Percentiles rank a stretch among this genome's conserved stretches.
phyloP scores from a whole-genome alignment of 306 rosid species.

The Glycine tomentella region DNA sequence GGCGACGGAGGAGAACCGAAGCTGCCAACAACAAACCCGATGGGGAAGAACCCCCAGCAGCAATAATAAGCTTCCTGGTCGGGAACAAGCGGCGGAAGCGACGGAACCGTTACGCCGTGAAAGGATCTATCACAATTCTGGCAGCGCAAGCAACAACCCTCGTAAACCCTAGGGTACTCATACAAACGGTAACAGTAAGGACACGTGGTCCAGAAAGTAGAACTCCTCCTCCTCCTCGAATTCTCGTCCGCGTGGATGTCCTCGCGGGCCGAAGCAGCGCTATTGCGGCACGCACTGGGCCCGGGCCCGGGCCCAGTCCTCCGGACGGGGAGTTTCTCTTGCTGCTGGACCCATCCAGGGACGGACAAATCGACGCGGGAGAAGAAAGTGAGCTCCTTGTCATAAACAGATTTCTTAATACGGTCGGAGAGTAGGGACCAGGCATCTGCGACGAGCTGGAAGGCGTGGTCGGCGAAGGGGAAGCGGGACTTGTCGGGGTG shows the following conservation, averaged over 20 bases:
- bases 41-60: constrained; percentile 91
- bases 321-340: constrained; percentile 62
- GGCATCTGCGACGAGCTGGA: constrained; percentile 88
- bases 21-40: constrained; percentile 63
- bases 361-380: constrained; percentile 59
- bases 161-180: constrained; percentile 84
- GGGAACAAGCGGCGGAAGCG: constrained; percentile 73
- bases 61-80: constrained; percentile 93
- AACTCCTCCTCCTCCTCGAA: constrained; percentile 45
- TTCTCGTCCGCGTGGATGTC: constrained; percentile 42
- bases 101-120: constrained; percentile 64
- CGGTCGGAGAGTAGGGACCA: constrained; percentile 84
- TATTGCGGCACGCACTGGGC: not conserved
- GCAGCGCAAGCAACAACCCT: constrained; percentile 75
- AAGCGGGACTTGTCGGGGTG: constrained; percentile 88
- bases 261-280: constrained; percentile 12
- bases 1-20: not conserved
- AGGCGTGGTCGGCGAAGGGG: constrained; percentile 74
- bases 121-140: constrained; percentile 81
- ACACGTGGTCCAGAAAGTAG: constrained; percentile 88
- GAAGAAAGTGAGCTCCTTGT: constrained; percentile 64
- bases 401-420: constrained; percentile 63
- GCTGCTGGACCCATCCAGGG: constrained; percentile 60
- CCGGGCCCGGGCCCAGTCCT: constrained; percentile 34
- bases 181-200: constrained; percentile 88